These are phyloP conservation scores for Canna indica DNA, from an alignment of 176 grass and related monocot genomes.

Conservation along the genomic window DNA sequence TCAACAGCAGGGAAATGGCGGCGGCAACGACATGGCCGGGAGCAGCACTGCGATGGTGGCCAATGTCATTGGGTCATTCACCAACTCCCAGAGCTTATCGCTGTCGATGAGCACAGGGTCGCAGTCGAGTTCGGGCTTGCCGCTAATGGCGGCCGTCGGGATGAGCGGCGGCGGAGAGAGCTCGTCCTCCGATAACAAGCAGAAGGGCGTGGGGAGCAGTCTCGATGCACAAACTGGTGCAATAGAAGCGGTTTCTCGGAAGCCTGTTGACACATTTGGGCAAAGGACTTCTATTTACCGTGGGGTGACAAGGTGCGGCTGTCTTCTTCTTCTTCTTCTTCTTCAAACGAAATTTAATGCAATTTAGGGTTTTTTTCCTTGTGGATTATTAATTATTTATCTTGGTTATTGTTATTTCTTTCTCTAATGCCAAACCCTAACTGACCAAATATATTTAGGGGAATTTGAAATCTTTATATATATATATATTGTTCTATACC, in stretches of 20 bases:
- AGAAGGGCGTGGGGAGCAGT: constrained; percentile 22
- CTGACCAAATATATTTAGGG: neutral
- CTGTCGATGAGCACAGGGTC: constrained; percentile 86
- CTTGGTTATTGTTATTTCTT: too few species aligned
- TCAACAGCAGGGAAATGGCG: neutral
- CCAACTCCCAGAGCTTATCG: constrained; percentile 47
- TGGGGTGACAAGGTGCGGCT: constrained; percentile 58
- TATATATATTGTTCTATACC: too few species aligned
- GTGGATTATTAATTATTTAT: neutral
- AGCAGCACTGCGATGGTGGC: neutral
- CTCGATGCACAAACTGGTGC: constrained; percentile 38
- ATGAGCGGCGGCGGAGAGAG: constrained; percentile 34
- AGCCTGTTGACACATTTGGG: constrained; percentile 77
- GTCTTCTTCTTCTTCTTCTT: neutral
- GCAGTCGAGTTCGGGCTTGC: constrained; percentile 21
- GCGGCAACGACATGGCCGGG: neutral
- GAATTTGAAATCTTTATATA: neutral
- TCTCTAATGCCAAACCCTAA: neutral
- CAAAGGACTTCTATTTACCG: constrained; percentile 96
- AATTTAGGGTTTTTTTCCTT: too few species aligned
- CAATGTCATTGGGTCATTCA: neutral
- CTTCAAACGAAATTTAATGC: too few species aligned
- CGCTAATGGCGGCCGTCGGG: neutral
- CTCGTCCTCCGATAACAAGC: constrained; percentile 59
- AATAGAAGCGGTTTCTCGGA: constrained; percentile 33